phyloP scores from a whole-genome alignment of 78 protist genomes.

The Chrysochromulina tobinii region DNA sequence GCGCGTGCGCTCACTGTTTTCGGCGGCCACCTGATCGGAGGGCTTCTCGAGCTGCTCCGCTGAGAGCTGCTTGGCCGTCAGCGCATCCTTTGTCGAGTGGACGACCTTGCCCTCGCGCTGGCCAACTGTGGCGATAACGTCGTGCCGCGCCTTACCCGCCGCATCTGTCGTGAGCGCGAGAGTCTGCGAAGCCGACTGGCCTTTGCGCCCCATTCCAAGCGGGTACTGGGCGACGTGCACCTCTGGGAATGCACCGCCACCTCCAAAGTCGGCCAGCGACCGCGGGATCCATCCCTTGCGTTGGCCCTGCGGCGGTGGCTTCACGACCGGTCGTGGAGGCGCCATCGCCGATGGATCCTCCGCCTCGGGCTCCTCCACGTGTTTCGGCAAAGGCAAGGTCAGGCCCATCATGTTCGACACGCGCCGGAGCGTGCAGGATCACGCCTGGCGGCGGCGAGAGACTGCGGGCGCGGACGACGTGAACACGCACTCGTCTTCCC shows the following conservation, averaged over 20 bases:
- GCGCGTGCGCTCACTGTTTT: slow-evolving; percentile 5
- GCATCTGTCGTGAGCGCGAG: slow-evolving; percentile 22
- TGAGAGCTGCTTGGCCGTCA: background rate
- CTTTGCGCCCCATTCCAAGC: slow-evolving; percentile 37
- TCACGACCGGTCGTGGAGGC: too few relatives aligned
- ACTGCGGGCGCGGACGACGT: too few relatives aligned
- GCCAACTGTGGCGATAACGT: background rate
- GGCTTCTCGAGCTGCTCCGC: background rate
- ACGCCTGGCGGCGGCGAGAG: too few relatives aligned
- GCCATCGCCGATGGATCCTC: too few relatives aligned
- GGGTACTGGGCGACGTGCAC: slow-evolving; percentile 46
- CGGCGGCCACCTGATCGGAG: background rate
- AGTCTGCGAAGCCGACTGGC: background rate
- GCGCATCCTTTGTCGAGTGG: slow-evolving; percentile 16
- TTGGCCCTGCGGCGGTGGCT: background rate
- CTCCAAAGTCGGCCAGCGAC: slow-evolving; percentile 24
- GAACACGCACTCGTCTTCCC: too few relatives aligned
- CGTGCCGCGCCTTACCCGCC: background rate
- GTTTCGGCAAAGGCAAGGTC: too few relatives aligned
- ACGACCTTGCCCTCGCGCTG: slow-evolving; percentile 25
- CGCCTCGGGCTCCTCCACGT: too few relatives aligned
- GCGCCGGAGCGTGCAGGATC: too few relatives aligned
- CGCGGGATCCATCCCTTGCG: slow-evolving; percentile 8
- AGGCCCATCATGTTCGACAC: too few relatives aligned
- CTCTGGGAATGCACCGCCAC: slow-evolving; percentile 46